Evolutionary conservation across 2,329 filamentous ascomycete species (phyloP).

Genomic region (Xylaria arbuscula): DNA sequence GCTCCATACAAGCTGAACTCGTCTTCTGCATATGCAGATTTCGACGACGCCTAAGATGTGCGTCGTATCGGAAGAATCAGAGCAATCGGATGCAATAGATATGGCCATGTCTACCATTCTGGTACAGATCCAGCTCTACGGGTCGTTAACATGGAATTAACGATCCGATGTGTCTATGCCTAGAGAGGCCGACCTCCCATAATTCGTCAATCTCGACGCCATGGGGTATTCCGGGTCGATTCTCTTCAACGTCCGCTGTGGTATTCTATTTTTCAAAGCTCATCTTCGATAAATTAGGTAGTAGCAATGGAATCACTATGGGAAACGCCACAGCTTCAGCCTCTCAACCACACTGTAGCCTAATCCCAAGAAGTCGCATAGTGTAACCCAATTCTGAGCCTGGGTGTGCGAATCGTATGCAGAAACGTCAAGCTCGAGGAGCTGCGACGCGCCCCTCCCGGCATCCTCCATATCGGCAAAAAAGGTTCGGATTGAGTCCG

Average conservation of each 20-base stretch:
- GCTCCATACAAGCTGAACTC: neutral
- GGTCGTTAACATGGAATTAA: neutral
- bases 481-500: conserved; percentile 35
- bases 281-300: neutral
- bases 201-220: neutral
- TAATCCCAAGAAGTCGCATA: conserved; percentile 46
- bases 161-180: neutral
- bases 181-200: neutral
- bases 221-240: neutral
- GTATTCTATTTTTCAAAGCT: neutral
- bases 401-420: conserved; percentile 36
- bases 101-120: neutral
- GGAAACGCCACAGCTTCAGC: conserved; percentile 44
- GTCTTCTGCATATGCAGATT: neutral
- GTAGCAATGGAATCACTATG: conserved; percentile 27
- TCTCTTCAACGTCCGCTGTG: neutral
- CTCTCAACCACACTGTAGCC: conserved; percentile 47
- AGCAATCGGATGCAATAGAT: neutral
- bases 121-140: conserved; percentile 9
- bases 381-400: conserved; percentile 45
- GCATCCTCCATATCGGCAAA: conserved; percentile 30
- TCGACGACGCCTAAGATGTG: neutral
- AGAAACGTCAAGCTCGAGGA: conserved; percentile 44
- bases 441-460: conserved; percentile 5
- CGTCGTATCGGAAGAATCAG: neutral